A percentile compares a stretch with the other conserved stretches of the same genome.
phyloP scores from a whole-genome alignment of 2,329 filamentous ascomycete genomes.

The Xylariaceae sp. region DNA sequence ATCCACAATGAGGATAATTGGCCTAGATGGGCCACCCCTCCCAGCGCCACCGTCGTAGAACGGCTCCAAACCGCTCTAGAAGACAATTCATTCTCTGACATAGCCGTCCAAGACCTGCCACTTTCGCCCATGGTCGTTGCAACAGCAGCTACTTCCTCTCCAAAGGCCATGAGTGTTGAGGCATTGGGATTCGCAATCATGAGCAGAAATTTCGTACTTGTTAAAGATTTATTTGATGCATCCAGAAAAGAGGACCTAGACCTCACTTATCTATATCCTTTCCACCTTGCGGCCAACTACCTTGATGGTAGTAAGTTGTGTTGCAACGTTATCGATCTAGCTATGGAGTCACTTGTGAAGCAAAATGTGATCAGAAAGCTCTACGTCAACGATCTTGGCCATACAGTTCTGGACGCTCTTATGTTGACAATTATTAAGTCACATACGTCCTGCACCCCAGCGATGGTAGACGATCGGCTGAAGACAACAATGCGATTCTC shows the following conservation, averaged over 20 bases:
- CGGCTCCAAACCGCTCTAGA: not conserved
- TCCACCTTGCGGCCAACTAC: conserved; percentile 46
- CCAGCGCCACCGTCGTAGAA: not conserved
- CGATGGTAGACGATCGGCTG: conserved; percentile 38
- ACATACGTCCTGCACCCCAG: conserved; percentile 41
- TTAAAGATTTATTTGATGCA: not conserved
- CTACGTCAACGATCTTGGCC: conserved; percentile 38
- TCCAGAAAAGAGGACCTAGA: not conserved
- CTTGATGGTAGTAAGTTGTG: conserved; percentile 44
- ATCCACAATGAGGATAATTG: not conserved
- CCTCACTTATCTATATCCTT: conserved; percentile 33
- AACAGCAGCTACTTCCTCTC: not conserved
- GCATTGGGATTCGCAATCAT: conserved; percentile 32
- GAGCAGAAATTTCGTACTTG: conserved; percentile 18
- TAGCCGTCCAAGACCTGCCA: not conserved
- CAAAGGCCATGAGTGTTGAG: not conserved
- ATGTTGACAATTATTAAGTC: conserved; percentile 46
- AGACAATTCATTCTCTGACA: conserved; percentile 1
- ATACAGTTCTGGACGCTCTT: conserved; percentile 48
- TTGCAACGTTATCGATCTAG: conserved; percentile 30
- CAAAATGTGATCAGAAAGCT: conserved; percentile 19
- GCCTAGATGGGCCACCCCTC: not conserved
- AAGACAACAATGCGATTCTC: conserved; percentile 35
- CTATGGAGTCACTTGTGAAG: conserved; percentile 19
- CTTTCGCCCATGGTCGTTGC: not conserved